Evolutionary conservation across 164 flowering plant genomes (phyloP).

Genomic region (Nymphaea thermarum): DNA sequence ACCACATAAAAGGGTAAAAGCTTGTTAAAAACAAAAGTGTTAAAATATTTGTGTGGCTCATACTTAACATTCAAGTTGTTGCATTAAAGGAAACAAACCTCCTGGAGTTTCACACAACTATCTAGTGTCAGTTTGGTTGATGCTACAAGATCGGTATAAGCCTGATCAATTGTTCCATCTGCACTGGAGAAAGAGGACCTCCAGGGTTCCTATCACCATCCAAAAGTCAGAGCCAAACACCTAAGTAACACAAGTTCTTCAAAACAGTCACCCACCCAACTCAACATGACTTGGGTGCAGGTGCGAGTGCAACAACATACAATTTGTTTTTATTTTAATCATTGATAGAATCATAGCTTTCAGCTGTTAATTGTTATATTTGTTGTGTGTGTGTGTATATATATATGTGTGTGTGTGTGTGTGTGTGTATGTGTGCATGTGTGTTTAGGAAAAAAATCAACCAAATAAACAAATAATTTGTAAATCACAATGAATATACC

Average conservation of each 20-base stretch:
- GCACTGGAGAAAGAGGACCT: slow-evolving; percentile 48
- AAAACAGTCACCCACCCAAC: too few relatives aligned
- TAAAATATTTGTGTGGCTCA: neutral
- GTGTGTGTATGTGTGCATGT: neutral
- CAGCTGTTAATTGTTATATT: too few relatives aligned
- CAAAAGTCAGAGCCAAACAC: neutral
- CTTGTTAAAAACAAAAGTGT: neutral
- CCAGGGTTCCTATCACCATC: slow-evolving; percentile 48
- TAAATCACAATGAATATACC: slow-evolving; percentile 21
- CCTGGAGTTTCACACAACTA: slow-evolving; percentile 61
- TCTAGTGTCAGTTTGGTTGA: slow-evolving; percentile 60
- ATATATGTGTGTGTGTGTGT: too few relatives aligned
- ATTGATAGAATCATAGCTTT: too few relatives aligned
- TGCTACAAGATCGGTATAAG: slow-evolving; percentile 51
- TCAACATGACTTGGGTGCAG: too few relatives aligned
- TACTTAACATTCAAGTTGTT: neutral
- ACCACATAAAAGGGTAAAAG: neutral
- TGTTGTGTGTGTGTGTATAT: too few relatives aligned
- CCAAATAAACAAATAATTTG: neutral
- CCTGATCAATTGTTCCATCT: slow-evolving; percentile 31
- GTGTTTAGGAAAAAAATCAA: too few relatives aligned
- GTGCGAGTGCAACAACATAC: neutral
- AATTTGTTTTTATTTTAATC: neutral
- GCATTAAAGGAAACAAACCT: slow-evolving; percentile 28
- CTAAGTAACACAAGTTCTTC: too few relatives aligned